Percentiles rank a stretch among this genome's conserved stretches.
These are phyloP conservation scores for Schwanniomyces etchellsii DNA, from an alignment of 1,139 yeast species.

Conservation along the genomic window DNA sequence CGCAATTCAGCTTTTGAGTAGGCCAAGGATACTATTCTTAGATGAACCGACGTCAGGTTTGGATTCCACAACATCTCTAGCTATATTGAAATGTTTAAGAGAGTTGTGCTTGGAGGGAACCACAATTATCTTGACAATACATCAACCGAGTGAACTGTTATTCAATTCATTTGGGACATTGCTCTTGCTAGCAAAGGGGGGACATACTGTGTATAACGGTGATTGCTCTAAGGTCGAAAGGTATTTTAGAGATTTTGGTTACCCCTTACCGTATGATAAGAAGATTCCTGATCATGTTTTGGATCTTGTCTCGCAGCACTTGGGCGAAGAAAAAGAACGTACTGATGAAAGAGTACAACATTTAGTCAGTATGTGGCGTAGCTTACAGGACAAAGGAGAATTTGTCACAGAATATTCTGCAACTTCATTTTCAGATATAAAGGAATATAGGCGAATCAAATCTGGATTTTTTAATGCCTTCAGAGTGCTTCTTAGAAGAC, in stretches of 20 bases:
- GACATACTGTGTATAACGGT: constrained; percentile 63
- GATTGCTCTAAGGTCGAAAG: constrained; percentile 31
- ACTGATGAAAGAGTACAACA: constrained; percentile 23
- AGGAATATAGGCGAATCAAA: constrained; percentile 14
- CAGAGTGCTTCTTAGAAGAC: constrained; percentile 27
- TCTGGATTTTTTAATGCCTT: constrained; percentile 22
- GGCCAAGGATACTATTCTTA: constrained; percentile 64
- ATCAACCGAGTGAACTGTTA: constrained; percentile 73
- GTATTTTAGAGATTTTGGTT: constrained; percentile 43
- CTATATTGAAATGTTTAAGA: constrained; percentile 58
- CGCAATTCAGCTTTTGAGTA: constrained; percentile 68
- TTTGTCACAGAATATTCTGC: constrained; percentile 5
- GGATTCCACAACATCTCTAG: constrained; percentile 73
- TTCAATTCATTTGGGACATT: constrained; percentile 62
- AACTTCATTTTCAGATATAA: constrained; percentile 12
- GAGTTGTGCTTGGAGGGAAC: constrained; percentile 55
- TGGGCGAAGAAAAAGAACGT: constrained; percentile 25
- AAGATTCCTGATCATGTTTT: constrained; percentile 72
- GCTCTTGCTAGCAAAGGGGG: constrained; percentile 66
- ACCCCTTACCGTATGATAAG: constrained; percentile 49
- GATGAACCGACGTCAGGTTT: constrained; percentile 92
- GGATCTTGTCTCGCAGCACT: constrained; percentile 57
- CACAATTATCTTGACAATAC: constrained; percentile 74
- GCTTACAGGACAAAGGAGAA: constrained; percentile 2
- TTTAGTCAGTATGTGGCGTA: constrained; percentile 37